Evolutionary conservation across 768 basidiomycete genomes (phyloP), one percentile per base, ranked within the genome.

Genomic region (Leccinum arenicola): DNA sequence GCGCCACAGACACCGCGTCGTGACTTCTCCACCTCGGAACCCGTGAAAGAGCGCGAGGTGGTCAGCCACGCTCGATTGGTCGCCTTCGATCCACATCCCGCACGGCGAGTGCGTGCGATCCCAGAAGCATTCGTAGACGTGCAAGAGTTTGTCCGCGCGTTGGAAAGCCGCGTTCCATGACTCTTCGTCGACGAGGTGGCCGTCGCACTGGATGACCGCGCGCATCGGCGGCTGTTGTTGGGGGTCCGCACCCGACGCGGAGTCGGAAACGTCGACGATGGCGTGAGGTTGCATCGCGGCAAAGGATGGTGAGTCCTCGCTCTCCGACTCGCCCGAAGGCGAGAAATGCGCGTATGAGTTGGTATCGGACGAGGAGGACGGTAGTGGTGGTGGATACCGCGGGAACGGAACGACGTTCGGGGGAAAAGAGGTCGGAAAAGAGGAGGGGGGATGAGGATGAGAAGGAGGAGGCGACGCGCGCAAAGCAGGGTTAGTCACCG

Each of bases 31-130:
- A 4, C 71, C 71, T 0, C 66, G 66, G 33, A 73, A 74, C 0
- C 65, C 62, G 56, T 73, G 72, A 38, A 69, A 73, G 52, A 67
- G 70, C 11, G 63, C 61, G 59, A 73, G 67, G 57, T 73, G 72
- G 57, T 73, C 72, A 10, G 71, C 71, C 23, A 74, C 70, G 59
- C 61, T 68, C 17, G 69, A 66, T 12, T 74, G 73, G 56, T 73
- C 73, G 19, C 73, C 73, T 52, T 73, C 73, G 38, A 73, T 70
- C 66, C 73, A 74, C 73, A 73, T 73, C 1, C 71, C 61, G 17
- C 72, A 73, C 2, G 73, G 58, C 0, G 71, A 50, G 48, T 69
- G 55, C 31, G 54, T 3, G 29, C 57, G 55, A 55, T 69, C 65
- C 72, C 72, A 74, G 50, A 68, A 63, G 33, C 72, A 73, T 47